Evolutionary conservation across 2,329 filamentous ascomycete species (phyloP), one percentile per base, ranked within the genome.

Genomic region (Neonectria ditissima): DNA sequence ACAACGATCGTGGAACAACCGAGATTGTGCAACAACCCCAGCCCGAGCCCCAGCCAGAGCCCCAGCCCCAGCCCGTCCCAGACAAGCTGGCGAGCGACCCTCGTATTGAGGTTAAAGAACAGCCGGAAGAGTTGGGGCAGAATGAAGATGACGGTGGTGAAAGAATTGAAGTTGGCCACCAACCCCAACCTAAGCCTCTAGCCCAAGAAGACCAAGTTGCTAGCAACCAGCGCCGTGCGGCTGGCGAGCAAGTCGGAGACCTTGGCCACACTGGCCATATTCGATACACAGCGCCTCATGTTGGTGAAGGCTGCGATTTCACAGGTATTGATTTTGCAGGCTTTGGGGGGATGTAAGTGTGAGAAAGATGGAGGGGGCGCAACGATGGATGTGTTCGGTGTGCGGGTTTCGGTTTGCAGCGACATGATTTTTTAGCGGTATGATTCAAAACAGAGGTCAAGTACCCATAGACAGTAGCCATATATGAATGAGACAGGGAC

Each of bases 381-480:
- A 50, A 20, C n/a, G 30, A 30, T 50, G 47, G 26, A 14, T 20
- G n/a, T 20, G n/a, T 50, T 14, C 14, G 22, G 16, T 18, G 6
- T 22, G 16, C n/a, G 47, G 11, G 11, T 11, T 32, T 11, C 14
- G 28, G 18, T 20, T 32, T 32, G 26, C 10, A 50, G 47, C 47
- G 47, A 50, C n/a, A 32, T 50, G 47, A 24, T 18, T 47, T 41
- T 41, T 22, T n/a, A 50, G 47, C 47, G 47, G 28, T 50, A 50
- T 20, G n/a, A 28, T 11, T 32, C 32, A 10, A 50, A 14, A 10
- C 18, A 20, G 47, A 32, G n/a, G n/a, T n/a, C 3, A 34, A 14
- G 13, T 13, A 50, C n/a, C 32, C n/a, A 50, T 26, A 32, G 24
- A 32, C n/a, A 26, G 22, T 18, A 47, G 14, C 22, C 24, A 47